phyloP scores from a whole-genome alignment of 495 filamentous ascomycete species.

The Rostrohypoxylon terebratum region DNA sequence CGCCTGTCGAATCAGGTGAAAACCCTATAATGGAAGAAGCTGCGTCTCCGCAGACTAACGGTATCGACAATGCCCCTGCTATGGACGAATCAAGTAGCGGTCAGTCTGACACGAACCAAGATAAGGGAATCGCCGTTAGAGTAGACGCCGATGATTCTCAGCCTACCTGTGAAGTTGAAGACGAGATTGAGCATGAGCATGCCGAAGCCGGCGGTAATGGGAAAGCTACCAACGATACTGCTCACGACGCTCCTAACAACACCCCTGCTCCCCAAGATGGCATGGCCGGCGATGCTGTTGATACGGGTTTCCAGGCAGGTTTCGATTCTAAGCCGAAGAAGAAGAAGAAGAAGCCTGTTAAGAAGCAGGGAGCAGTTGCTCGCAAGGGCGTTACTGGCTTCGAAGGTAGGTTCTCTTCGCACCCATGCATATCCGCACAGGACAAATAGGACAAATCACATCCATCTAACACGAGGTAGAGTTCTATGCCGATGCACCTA shows the following conservation, averaged over 20 bases:
- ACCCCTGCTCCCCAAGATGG: conserved; percentile 8
- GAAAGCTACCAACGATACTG: conserved; percentile 1
- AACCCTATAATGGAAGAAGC: conserved; percentile 15
- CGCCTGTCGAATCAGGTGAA: conserved; percentile 23
- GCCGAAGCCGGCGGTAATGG: conserved; percentile 11
- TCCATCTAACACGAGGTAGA: conserved; percentile 56
- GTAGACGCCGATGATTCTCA: conserved; percentile 9
- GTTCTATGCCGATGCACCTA: conserved; percentile 79
- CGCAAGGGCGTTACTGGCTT: conserved; percentile 54
- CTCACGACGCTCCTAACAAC: background rate
- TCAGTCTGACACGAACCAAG: conserved; percentile 25
- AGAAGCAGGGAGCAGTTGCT: conserved; percentile 46
- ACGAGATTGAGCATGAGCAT: background rate
- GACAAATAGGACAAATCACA: background rate
- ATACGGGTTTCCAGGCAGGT: background rate
- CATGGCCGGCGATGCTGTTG: background rate
- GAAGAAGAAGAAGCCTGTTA: conserved; percentile 47
- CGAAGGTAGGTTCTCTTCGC: conserved; percentile 53
- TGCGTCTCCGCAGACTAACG: conserved; percentile 16
- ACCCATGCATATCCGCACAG: background rate
- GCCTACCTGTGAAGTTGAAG: background rate
- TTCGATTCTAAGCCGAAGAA: conserved; percentile 47
- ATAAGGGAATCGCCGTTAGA: conserved; percentile 6
- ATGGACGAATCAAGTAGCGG: conserved; percentile 27
- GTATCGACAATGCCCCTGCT: conserved; percentile 5